Evolutionary conservation across 1,284 basidiomycete genomes (phyloP).

Genomic region (Tilletia caries): DNA sequence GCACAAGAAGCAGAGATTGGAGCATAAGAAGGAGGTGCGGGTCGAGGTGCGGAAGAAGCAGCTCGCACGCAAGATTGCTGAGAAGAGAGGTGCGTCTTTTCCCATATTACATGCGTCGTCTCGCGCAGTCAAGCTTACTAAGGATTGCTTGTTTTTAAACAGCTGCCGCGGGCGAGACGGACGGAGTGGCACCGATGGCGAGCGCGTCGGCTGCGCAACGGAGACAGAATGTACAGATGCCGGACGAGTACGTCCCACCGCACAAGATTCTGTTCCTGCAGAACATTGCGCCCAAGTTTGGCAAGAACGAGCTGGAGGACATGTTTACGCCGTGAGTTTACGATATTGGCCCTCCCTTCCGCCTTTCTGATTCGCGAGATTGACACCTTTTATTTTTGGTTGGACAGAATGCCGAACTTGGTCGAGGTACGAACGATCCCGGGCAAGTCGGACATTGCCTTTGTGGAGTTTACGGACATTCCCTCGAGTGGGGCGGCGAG

Average conservation of each 20-base stretch:
- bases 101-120: background rate
- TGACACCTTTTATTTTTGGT: no score
- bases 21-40: constrained; percentile 36
- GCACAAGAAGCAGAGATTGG: constrained; percentile 62
- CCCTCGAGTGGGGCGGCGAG: constrained; percentile 38
- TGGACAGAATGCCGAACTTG: background rate
- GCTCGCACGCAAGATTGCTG: constrained; percentile 30
- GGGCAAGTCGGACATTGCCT: constrained; percentile 48
- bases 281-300: constrained; percentile 45
- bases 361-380: background rate
- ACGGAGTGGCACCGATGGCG: constrained; percentile 22
- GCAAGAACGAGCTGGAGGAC: constrained; percentile 37
- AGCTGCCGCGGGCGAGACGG: constrained; percentile 31
- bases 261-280: constrained; percentile 99
- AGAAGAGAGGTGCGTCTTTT: constrained; percentile 23
- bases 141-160: background rate
- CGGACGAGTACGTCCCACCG: constrained; percentile 97
- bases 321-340: constrained; percentile 40
- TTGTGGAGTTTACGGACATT: constrained; percentile 48
- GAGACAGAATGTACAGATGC: constrained; percentile 61
- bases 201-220: constrained; percentile 2
- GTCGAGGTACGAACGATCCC: constrained; percentile 48
- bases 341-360: background rate
- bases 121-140: background rate
- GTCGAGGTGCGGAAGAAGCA: constrained; percentile 26